Evolutionary conservation across 1,139 yeast genomes (phyloP).

Genomic region (Geotrichum australiense): DNA sequence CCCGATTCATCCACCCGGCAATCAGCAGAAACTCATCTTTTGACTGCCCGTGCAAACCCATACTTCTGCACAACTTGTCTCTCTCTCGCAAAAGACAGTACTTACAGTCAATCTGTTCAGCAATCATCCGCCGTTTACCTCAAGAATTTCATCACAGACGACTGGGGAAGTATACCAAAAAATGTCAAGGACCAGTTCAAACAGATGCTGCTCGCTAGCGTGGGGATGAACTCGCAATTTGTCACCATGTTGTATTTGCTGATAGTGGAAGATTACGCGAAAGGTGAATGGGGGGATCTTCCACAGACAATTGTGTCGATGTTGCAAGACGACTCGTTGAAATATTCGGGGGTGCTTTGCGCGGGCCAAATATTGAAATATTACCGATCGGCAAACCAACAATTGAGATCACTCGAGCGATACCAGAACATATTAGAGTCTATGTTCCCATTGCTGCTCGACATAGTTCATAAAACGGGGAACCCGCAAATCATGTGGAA

Average conservation of each 20-base stretch:
- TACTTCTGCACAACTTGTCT: slow-evolving; percentile 82
- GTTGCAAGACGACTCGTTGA: slow-evolving; percentile 12
- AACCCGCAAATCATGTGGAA: slow-evolving; percentile 17
- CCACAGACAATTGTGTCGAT: slow-evolving; percentile 12
- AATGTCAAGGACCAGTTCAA: slow-evolving; percentile 11
- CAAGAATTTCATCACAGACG: slow-evolving; percentile 62
- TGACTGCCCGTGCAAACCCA: slow-evolving; percentile 46
- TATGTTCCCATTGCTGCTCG: slow-evolving; percentile 13
- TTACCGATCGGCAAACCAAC: slow-evolving; percentile 5
- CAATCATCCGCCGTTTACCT: slow-evolving; percentile 82
- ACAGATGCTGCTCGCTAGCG: slow-evolving; percentile 12
- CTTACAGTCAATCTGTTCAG: slow-evolving; percentile 50
- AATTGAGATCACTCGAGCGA: slow-evolving; percentile 1
- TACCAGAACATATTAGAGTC: slow-evolving; percentile 5
- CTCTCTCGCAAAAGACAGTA: slow-evolving; percentile 55
- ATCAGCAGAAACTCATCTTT: slow-evolving; percentile 63
- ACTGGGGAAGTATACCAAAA: slow-evolving; percentile 43
- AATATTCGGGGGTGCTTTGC: slow-evolving; percentile 16
- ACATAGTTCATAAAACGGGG: slow-evolving; percentile 11
- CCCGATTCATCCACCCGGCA: slow-evolving; percentile 56
- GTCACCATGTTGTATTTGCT: slow-evolving; percentile 11
- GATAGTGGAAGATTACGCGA: slow-evolving; percentile 8
- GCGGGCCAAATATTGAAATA: slow-evolving; percentile 7
- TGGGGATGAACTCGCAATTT: no score
- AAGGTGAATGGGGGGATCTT: slow-evolving; percentile 14